Evolutionary conservation across 2,329 filamentous ascomycete genomes (phyloP).

Genomic region (Capronia epimyces): DNA sequence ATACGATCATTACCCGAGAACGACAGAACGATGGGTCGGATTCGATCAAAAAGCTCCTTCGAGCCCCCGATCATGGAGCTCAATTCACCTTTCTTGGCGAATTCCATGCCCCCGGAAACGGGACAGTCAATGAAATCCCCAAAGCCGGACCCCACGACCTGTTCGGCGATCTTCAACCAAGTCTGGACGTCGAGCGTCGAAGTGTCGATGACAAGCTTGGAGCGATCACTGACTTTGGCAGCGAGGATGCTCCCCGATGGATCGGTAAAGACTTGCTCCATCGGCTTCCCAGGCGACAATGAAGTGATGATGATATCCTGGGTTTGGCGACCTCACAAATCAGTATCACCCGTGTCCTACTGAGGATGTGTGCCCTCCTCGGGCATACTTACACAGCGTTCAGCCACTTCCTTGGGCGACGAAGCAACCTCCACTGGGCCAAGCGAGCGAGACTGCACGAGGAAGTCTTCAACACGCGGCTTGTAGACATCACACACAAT

Average conservation of each 20-base stretch:
- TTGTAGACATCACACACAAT: slow-evolving; percentile 38
- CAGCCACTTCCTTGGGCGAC: not conserved
- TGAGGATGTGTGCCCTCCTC: not conserved
- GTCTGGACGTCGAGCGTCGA: not conserved
- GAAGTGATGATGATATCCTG: not conserved
- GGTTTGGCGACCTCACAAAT: not conserved
- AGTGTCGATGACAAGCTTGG: not conserved
- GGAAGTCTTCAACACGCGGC: slow-evolving; percentile 35
- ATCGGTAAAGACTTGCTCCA: not conserved
- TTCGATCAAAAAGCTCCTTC: not conserved
- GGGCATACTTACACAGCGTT: not conserved
- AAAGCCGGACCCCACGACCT: slow-evolving; percentile 29
- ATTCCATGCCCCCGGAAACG: slow-evolving; percentile 49
- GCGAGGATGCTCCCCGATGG: not conserved
- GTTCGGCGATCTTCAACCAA: slow-evolving; percentile 34
- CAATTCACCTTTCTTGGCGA: slow-evolving; percentile 37
- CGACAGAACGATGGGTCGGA: slow-evolving; percentile 14
- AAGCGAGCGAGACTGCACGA: slow-evolving; percentile 41
- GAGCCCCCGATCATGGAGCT: not conserved
- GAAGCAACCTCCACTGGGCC: slow-evolving; percentile 10
- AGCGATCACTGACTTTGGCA: not conserved
- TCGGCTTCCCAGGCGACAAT: not conserved
- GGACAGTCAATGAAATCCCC: slow-evolving; percentile 50
- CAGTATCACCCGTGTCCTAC: not conserved
- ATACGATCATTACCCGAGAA: slow-evolving; percentile 49